A percentile compares a stretch with the other conserved stretches of the same genome.
Conservation (phyloP, 83 land plant genomes). For the Picea engelmannii region DNA sequence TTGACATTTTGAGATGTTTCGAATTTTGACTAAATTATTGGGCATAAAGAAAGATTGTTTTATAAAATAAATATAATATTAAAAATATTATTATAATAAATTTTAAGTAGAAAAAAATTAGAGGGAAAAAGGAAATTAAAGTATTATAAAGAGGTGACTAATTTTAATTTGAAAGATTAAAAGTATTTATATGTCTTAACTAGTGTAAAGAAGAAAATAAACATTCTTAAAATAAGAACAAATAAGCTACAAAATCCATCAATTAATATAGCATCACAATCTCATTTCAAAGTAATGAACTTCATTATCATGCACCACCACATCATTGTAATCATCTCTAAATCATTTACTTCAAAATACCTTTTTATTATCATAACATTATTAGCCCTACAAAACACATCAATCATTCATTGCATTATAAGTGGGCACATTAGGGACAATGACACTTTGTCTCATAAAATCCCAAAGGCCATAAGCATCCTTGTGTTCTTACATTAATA, state of each 20-base stretch:
- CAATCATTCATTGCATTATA: constrained; percentile 28
- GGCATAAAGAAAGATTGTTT: too few relatives aligned
- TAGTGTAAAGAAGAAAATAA: too few relatives aligned
- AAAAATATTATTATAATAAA: too few relatives aligned
- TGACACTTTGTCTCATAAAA: background rate
- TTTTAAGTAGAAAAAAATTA: too few relatives aligned
- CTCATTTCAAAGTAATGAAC: background rate
- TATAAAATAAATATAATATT: too few relatives aligned
- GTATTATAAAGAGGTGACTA: too few relatives aligned
- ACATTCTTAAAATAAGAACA: too few relatives aligned
- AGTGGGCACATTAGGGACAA: constrained; percentile 1
- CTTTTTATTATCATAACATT: constrained; percentile 9
- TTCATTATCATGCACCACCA: constrained; percentile 14
- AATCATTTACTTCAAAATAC: constrained; percentile 18
- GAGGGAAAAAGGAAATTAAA: too few relatives aligned
- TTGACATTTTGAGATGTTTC: too few relatives aligned
- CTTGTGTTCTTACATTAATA: background rate
- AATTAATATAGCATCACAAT: constrained; percentile 13
- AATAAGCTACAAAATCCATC: background rate
- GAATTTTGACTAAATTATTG: too few relatives aligned
- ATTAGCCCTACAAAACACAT: constrained; percentile 4
- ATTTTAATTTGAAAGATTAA: too few relatives aligned
- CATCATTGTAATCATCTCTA: constrained; percentile 10
- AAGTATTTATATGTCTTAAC: too few relatives aligned
- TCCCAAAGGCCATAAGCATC: constrained; percentile 20